Evolutionary conservation across 768 basidiomycete genomes (phyloP).

Genomic region (Pluteus cervinus): DNA sequence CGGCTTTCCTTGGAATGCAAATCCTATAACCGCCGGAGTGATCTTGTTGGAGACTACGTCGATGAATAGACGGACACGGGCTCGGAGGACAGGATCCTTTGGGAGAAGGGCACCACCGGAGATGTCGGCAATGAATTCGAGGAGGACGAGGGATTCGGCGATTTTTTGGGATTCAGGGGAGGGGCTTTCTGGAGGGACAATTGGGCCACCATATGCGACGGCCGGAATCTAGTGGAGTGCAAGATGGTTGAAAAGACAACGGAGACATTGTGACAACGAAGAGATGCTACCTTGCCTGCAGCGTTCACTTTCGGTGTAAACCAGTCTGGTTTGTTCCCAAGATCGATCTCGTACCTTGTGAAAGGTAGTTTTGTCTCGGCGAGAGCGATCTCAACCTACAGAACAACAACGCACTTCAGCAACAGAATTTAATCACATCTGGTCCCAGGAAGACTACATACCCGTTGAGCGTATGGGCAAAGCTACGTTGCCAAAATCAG

Average conservation of each 20-base stretch:
- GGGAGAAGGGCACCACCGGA: slow-evolving; percentile 47
- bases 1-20: slow-evolving; percentile 26
- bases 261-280: neutral
- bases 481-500: no score
- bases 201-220: slow-evolving; percentile 46
- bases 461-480: no score
- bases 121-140: slow-evolving; percentile 53
- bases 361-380: slow-evolving; percentile 36
- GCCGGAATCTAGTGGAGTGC: slow-evolving; percentile 33
- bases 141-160: slow-evolving; percentile 50
- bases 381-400: slow-evolving; percentile 46
- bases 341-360: slow-evolving; percentile 42
- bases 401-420: no score
- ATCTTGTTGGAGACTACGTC: slow-evolving; percentile 40
- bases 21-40: no score
- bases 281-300: slow-evolving; percentile 39
- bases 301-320: slow-evolving; percentile 50
- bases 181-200: slow-evolving; percentile 39
- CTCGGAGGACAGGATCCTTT: slow-evolving; percentile 41
- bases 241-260: slow-evolving; percentile 4
- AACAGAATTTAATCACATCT: no score
- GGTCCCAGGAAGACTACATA: no score
- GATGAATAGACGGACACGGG: slow-evolving; percentile 48
- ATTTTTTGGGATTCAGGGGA: slow-evolving; percentile 47
- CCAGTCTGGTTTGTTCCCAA: slow-evolving; percentile 55